Base-by-base conservation (phyloP, 352 stramenopile genomes). In the Phytophthora kernoviae region DNA sequence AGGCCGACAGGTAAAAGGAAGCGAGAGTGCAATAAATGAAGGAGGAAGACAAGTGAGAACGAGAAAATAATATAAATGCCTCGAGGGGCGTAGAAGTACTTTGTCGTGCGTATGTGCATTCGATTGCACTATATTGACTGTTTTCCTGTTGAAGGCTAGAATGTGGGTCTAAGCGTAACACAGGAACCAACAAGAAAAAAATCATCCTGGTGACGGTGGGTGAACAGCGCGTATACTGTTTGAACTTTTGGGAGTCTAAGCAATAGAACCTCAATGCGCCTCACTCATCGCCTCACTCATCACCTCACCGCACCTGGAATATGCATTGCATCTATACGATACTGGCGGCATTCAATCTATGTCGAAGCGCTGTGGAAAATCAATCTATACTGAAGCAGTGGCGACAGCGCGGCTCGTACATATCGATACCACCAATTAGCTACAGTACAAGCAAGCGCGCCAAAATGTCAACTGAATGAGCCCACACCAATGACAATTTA, bases 381-480 rank as follows among this genome's bases (percentile, higher is more conserved):
- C 36, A 71, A 45, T 68, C 39, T 33, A 72, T 32, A 46, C 75
- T 67, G 54, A 91, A 93, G 67, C 86, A 95, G 36, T 85, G 70
- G 42, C 86, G 82, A 65, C 86, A 95, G 5, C 84, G 81, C 10
- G 86, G 86, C 57, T 91, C 71, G 53, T 95, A 95, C 49, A 91
- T 58, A 42, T 95, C 84, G 43, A 65, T 88, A 5, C 84, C 83
- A 2, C 86, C 86, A 27, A 95, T 91, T 36, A 93, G 68, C 83
- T 92, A 6, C n/a, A n/a, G 56, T 15, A 65, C 6, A 36, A 36
- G 24, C 2, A 56, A 12, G 20, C 42, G 30, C 15, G 12, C 10
- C 33, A 53, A 55, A 37, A 40, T 18, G 18, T 10, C 42, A 24
- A 14, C 49, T 40, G 18, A 2, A 51, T 43, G 24, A 24, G 14